These are phyloP conservation scores for Telfairia occidentalis DNA, from an alignment of 331 rosid species.

Conservation along the genomic window DNA sequence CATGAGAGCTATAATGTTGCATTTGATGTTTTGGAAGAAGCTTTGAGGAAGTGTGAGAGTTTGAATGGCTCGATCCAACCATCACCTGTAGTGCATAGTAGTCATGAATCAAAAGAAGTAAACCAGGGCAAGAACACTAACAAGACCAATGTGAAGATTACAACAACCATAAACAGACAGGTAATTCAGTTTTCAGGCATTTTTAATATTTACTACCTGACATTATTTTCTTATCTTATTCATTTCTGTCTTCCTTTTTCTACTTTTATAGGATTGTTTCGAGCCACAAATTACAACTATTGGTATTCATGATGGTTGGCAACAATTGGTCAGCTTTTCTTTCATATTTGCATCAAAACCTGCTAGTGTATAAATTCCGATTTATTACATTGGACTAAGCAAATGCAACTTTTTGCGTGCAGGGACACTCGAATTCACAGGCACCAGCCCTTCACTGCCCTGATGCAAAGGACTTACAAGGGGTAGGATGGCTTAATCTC, in stretches of 20 bases:
- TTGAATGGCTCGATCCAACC: constrained; percentile 13
- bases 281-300: constrained; percentile 26
- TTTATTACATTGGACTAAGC: constrained; percentile 7
- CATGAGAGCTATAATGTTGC: constrained; percentile 36
- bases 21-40: constrained; percentile 44
- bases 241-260: constrained; percentile 4
- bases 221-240: not conserved
- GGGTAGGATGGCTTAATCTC: constrained; percentile 22
- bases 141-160: constrained; percentile 18
- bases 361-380: constrained; percentile 3
- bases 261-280: constrained; percentile 23
- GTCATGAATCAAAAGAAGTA: constrained; percentile 20
- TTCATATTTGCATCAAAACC: not conserved
- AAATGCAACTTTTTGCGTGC: constrained; percentile 14
- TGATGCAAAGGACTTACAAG: constrained; percentile 26
- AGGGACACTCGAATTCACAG: constrained; percentile 30
- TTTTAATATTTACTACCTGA: not conserved
- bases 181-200: constrained; percentile 22
- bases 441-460: constrained; percentile 28
- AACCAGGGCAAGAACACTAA: constrained; percentile 16
- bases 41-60: constrained; percentile 43
- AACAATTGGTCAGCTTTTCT: constrained; percentile 33
- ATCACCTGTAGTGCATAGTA: constrained; percentile 19
- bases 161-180: constrained; percentile 25
- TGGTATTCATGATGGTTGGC: constrained; percentile 36